A percentile compares a stretch with the other conserved stretches of the same genome.
Evolutionary conservation across 2,329 filamentous ascomycete species (phyloP).

Genomic region (Colletotrichum neosansevieriae): DNA sequence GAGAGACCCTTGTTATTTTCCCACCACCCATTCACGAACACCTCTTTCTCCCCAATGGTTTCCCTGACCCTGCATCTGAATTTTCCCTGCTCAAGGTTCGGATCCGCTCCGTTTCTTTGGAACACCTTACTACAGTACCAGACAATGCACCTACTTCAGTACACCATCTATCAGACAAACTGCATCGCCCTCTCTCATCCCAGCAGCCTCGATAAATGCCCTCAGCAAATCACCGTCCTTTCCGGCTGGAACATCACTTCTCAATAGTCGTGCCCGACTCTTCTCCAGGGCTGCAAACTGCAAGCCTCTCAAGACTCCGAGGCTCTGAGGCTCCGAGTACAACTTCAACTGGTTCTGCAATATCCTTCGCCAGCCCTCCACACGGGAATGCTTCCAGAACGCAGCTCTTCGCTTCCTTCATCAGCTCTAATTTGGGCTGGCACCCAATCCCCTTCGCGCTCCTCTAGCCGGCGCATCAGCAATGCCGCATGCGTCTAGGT

Average conservation of each 20-base stretch:
- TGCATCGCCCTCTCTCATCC: constrained; percentile 17
- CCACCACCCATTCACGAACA: not conserved
- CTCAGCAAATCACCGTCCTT: constrained; percentile 13
- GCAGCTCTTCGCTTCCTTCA: constrained; percentile 9
- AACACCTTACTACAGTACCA: not conserved
- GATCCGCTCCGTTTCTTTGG: constrained; percentile 6
- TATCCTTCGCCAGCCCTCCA: not conserved
- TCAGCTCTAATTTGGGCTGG: not conserved
- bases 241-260: not conserved
- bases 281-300: not conserved
- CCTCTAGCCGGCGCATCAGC: not conserved
- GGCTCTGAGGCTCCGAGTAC: not conserved
- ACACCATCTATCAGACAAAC: too few species aligned
- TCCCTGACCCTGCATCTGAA: not conserved
- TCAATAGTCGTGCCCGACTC: not conserved
- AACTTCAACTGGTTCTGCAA: not conserved
- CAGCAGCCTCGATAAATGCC: constrained; percentile 9
- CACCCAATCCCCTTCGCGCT: not conserved
- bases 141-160: too few species aligned
- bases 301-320: constrained; percentile 1
- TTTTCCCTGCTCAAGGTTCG: constrained; percentile 14
- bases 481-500: constrained; percentile 1
- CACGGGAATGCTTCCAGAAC: constrained; percentile 30
- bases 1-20: not conserved
- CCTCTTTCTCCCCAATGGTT: not conserved